A percentile compares a stretch with the other conserved stretches of the same genome.
phyloP scores from a whole-genome alignment of 768 basidiomycete species.

The Gautieria morchelliformis region DNA sequence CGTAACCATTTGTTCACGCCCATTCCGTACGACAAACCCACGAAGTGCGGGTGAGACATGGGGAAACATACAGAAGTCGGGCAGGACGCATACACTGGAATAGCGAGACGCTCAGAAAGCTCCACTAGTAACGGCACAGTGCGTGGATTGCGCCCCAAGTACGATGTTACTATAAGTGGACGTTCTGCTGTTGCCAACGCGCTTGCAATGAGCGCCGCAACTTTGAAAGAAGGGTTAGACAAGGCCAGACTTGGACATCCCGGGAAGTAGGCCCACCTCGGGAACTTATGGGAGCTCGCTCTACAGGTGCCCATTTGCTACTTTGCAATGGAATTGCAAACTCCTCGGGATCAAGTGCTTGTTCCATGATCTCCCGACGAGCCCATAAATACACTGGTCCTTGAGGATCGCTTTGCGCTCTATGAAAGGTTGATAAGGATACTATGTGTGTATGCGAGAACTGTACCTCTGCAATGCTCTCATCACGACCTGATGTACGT shows the following conservation, averaged over 20 bases:
- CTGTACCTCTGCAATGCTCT: constrained; percentile 51
- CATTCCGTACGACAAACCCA: constrained; percentile 42
- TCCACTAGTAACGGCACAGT: constrained; percentile 36
- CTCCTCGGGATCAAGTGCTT: constrained; percentile 37
- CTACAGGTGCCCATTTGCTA: constrained; percentile 44
- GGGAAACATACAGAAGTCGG: constrained; percentile 45
- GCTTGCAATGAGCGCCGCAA: constrained; percentile 29
- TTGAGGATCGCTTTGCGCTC: constrained; percentile 60
- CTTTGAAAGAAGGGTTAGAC: constrained; percentile 14
- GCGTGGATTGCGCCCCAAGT: constrained; percentile 44
- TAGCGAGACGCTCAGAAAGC: constrained; percentile 41
- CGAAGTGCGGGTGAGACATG: constrained; percentile 43
- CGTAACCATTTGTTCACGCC: constrained; percentile 38
- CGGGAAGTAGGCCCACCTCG: constrained; percentile 18
- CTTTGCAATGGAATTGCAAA: constrained; percentile 22
- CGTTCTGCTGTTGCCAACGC: constrained; percentile 40
- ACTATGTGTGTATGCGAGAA: not conserved
- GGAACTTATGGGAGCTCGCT: constrained; percentile 38
- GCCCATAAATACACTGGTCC: constrained; percentile 72
- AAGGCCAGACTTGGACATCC: not conserved
- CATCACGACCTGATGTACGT: constrained; percentile 39
- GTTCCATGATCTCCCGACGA: constrained; percentile 60
- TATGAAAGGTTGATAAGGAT: constrained; percentile 16
- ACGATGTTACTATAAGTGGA: constrained; percentile 58
- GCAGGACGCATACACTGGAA: constrained; percentile 45